Base-by-base conservation (phyloP, 176 grass and related monocot genomes). In the Elaeis guineensis region DNA sequence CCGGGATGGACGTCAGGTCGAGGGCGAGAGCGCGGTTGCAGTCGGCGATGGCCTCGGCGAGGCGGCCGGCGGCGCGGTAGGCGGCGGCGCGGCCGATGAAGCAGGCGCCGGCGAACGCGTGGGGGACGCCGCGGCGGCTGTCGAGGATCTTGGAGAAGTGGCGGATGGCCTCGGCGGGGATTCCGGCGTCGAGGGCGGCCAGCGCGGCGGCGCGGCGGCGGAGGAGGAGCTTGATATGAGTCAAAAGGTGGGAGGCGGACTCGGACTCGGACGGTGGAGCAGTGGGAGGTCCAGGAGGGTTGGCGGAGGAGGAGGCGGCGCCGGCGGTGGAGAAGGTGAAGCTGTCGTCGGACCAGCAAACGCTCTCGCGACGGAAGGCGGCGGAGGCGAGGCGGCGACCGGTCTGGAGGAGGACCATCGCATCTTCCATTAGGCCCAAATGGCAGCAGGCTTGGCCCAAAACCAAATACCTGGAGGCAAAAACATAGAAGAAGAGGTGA, bases 381-480 rank as follows among this genome's bases (percentile, higher is more conserved):
- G 94, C 94, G 0, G 88, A 89, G 0, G 88, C 88, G 1, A 98
- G 88, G 52, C 88, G 84, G 44, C 88, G 94, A 11, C 81, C 76
- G 0, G 94, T 89, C 57, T 98, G 94, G 48, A 98, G 76, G 4
- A 98, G 82, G 39, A 93, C 81, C 82, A 89, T 89, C 49, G 94
- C 88, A 19, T 98, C 88, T 68, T 98, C 94, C 19, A 98, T 98
- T 22, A 98, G 64, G 15, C 94, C 94, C 4, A 98, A 79, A 69
- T 93, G 88, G 57, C 80, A 85, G 59, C 94, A 98, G 21, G 94
- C 88, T 53, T 93, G 73, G 2, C 94, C 94, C 8, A 98, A 57
- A 20, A 83, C 78, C 66, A 89, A 60, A 64, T 98, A 98, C 82
- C 89, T 95, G 64, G 35, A 44, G 14, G 35, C 2, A 48, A 18